Evolutionary conservation across 2,329 filamentous ascomycete species (phyloP).

Genomic region (Alternaria brassicicola): DNA sequence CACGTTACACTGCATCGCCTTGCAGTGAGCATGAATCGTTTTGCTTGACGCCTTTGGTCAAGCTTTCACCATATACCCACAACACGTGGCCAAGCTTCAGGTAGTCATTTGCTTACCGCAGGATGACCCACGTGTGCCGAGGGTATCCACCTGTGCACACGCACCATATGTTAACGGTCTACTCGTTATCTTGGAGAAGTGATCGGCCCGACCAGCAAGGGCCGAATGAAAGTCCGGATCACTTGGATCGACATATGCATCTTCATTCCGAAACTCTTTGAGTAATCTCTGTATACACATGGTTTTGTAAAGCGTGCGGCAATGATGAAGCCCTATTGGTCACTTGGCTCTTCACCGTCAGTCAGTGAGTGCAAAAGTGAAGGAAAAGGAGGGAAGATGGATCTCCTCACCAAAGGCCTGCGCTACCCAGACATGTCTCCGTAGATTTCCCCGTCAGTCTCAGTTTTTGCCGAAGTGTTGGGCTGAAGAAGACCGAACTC

Average conservation of each 20-base stretch:
- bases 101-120: not conserved
- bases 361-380: not conserved
- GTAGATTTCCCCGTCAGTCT: not conserved
- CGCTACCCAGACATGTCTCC: not conserved
- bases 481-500: not conserved
- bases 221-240: not conserved
- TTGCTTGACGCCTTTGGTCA: not conserved
- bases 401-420: not conserved
- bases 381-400: not conserved
- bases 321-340: not conserved
- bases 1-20: not conserved
- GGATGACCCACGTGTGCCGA: not conserved
- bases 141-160: not conserved
- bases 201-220: slow-evolving; percentile 7
- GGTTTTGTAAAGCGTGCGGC: not conserved
- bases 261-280: not conserved
- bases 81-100: slow-evolving; percentile 1
- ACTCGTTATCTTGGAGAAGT: not conserved
- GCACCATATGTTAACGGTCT: not conserved
- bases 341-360: not conserved
- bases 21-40: not conserved
- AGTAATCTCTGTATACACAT: not conserved
- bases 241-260: not conserved
- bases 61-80: not conserved
- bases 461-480: not conserved